These are phyloP conservation scores for Epithele typhae DNA, from an alignment of 768 basidiomycete genomes.

Conservation along the genomic window DNA sequence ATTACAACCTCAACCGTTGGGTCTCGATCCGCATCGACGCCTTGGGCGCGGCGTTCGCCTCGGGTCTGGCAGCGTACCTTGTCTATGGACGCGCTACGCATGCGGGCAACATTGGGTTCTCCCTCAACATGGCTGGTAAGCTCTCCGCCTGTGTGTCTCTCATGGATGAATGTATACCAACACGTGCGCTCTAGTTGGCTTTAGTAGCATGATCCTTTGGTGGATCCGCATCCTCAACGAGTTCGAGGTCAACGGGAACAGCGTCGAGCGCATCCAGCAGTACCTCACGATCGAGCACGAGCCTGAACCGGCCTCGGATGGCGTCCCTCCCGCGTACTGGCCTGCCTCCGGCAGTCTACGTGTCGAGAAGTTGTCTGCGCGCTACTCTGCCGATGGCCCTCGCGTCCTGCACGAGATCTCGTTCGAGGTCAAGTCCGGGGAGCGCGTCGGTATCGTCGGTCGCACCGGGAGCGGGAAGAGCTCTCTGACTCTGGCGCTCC, in stretches of 20 bases:
- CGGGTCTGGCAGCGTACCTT: slow-evolving; percentile 49
- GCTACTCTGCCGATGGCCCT: slow-evolving; percentile 46
- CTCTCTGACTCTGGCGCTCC: slow-evolving; percentile 46
- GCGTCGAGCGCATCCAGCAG: slow-evolving; percentile 46
- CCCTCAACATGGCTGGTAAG: slow-evolving; percentile 39
- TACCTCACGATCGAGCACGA: slow-evolving; percentile 55
- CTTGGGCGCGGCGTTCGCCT: slow-evolving; percentile 45
- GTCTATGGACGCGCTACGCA: slow-evolving; percentile 42
- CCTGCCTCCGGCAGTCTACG: slow-evolving; percentile 47
- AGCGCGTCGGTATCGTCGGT: slow-evolving; percentile 56
- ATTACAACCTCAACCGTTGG: slow-evolving; percentile 49
- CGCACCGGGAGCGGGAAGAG: slow-evolving; percentile 57
- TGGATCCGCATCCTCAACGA: slow-evolving; percentile 43
- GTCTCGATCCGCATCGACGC: slow-evolving; percentile 51
- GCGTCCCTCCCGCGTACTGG: slow-evolving; percentile 57
- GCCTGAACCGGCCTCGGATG: slow-evolving; percentile 31
- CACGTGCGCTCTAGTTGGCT: slow-evolving; percentile 35
- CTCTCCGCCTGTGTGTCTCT: not conserved
- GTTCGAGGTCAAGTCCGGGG: slow-evolving; percentile 50
- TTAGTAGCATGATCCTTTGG: slow-evolving; percentile 54
- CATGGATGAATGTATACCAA: not conserved
- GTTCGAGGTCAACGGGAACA: slow-evolving; percentile 40
- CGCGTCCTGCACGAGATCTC: slow-evolving; percentile 49
- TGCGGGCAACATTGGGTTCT: slow-evolving; percentile 36
- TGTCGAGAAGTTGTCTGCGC: slow-evolving; percentile 46